These are phyloP conservation scores for Trypanosoma melophagium DNA, from an alignment of 208 protist genomes.

Conservation along the genomic window DNA sequence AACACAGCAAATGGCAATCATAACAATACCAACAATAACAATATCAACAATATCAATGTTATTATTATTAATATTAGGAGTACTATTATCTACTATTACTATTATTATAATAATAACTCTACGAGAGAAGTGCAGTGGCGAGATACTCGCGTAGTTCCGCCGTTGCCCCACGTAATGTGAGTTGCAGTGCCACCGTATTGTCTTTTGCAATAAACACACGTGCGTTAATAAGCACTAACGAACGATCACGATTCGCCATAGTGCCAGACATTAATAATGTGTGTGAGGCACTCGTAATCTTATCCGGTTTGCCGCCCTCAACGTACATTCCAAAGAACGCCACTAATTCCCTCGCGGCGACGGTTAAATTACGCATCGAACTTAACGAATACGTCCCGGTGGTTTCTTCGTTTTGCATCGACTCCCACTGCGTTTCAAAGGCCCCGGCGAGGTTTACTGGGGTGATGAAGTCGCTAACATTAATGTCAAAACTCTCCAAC, in stretches of 20 bases:
- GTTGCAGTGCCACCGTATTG: constrained; percentile 71
- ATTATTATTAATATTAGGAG: too few species aligned
- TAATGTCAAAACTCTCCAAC: constrained; percentile 82
- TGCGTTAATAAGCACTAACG: constrained; percentile 72
- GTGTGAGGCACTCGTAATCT: constrained; percentile 71
- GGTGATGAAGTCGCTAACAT: constrained; percentile 79
- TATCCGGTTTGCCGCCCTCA: constrained; percentile 66
- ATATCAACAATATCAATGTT: too few species aligned
- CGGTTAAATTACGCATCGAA: constrained; percentile 86
- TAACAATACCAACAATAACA: too few species aligned
- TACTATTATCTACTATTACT: too few species aligned
- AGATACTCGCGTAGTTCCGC: constrained; percentile 77
- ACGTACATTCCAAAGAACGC: constrained; percentile 88
- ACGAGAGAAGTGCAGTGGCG: constrained; percentile 63
- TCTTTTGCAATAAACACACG: constrained; percentile 77
- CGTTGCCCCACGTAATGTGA: constrained; percentile 67
- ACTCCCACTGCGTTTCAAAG: constrained; percentile 55
- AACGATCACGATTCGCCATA: constrained; percentile 52
- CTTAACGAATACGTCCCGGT: constrained; percentile 77
- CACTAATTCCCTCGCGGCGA: constrained; percentile 74
- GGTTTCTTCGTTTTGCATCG: constrained; percentile 57
- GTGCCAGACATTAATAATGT: constrained; percentile 77
- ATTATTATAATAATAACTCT: too few species aligned
- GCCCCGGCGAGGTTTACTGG: constrained; percentile 51
- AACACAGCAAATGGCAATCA: too few species aligned